Evolutionary conservation across 1,139 yeast species (phyloP).

Genomic region (Debaryomyces nepalensis): DNA sequence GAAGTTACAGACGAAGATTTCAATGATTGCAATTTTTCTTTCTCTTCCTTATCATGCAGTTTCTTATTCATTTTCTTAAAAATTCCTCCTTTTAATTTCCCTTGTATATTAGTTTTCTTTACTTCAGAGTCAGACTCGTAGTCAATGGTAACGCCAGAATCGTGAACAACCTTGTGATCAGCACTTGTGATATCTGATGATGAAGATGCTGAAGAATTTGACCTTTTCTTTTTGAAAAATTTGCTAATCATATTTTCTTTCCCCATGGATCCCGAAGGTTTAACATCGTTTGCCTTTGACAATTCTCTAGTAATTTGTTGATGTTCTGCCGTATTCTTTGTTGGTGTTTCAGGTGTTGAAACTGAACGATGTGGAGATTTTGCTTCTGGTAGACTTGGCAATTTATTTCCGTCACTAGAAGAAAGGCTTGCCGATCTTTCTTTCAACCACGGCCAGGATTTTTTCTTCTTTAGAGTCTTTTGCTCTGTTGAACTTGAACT

Average conservation of each 20-base stretch:
- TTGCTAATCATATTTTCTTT: constrained; percentile 50
- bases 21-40: constrained; percentile 19
- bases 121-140: constrained; percentile 36
- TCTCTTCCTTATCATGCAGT: constrained; percentile 16
- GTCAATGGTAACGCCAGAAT: constrained; percentile 33
- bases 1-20: constrained; percentile 20
- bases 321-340: constrained; percentile 9
- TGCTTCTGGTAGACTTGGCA: constrained; percentile 27
- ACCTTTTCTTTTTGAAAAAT: constrained; percentile 48
- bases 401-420: constrained; percentile 26
- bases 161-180: constrained; percentile 11
- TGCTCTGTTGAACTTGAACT: constrained; percentile 8
- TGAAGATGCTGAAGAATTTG: constrained; percentile 20
- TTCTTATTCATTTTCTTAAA: constrained; percentile 27
- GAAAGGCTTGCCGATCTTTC: constrained; percentile 41
- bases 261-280: constrained; percentile 21
- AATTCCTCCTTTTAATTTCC: constrained; percentile 22
- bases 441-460: constrained; percentile 48
- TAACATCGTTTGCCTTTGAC: constrained; percentile 7
- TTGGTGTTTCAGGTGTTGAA: constrained; percentile 37
- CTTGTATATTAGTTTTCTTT: constrained; percentile 21
- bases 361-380: constrained; percentile 35
- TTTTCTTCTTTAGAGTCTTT: constrained; percentile 34
- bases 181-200: constrained; percentile 6
- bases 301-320: neutral